Conservation (phyloP, 2,329 filamentous ascomycete genomes). For the Pseudogymnoascus sp. region DNA sequence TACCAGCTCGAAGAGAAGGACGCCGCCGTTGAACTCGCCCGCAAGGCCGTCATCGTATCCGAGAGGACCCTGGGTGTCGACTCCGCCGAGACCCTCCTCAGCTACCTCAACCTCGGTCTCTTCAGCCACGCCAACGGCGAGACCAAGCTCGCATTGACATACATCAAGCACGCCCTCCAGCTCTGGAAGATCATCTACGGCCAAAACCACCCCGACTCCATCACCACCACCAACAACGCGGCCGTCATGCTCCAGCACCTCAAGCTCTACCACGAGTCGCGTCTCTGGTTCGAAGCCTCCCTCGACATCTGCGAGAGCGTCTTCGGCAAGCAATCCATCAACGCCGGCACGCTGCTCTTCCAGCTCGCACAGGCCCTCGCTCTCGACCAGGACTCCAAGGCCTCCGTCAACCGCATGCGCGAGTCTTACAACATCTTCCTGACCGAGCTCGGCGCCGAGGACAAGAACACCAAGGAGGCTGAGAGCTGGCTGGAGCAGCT, state of each 20-base stretch:
- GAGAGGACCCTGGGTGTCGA: constrained; percentile 93
- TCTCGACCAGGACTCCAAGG: constrained; percentile 91
- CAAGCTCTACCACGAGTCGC: constrained; percentile 90
- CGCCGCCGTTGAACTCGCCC: constrained; percentile 86
- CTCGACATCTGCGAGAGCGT: constrained; percentile 82
- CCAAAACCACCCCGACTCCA: constrained; percentile 87
- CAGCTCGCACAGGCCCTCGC: constrained; percentile 93
- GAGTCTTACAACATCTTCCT: constrained; percentile 97
- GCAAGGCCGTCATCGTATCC: constrained; percentile 92
- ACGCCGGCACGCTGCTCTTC: constrained; percentile 91
- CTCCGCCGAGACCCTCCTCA: constrained; percentile 85
- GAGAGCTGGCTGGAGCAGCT: constrained; percentile 95
- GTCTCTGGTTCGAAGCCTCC: constrained; percentile 93
- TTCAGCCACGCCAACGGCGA: constrained; percentile 92
- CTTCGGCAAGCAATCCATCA: constrained; percentile 83
- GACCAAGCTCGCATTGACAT: constrained; percentile 78
- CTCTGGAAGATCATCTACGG: constrained; percentile 98
- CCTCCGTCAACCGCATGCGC: constrained; percentile 85
- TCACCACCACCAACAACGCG: constrained; percentile 97
- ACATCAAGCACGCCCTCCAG: constrained; percentile 86
- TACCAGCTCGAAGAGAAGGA: constrained; percentile 98
- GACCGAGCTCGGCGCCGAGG: constrained; percentile 74
- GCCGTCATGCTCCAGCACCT: constrained; percentile 97
- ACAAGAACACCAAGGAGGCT: constrained; percentile 97
- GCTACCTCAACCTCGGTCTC: constrained; percentile 90